A percentile compares a stretch with the other conserved stretches of the same genome.
phyloP scores from a whole-genome alignment of 257 asterid species.

The Rauvolfia tetraphylla region DNA sequence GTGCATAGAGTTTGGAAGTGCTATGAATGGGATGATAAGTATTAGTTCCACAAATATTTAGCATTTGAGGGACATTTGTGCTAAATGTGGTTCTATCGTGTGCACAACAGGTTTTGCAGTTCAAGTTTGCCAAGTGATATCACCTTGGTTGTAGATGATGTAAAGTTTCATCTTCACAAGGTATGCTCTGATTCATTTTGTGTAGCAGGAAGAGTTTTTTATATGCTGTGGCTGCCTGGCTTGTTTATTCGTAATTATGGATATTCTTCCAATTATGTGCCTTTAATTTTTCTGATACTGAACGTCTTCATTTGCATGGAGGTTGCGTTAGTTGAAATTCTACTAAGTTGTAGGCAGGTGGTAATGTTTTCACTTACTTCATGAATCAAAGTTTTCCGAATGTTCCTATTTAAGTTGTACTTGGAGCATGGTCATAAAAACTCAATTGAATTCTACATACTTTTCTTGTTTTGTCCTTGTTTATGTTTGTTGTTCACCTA shows the following conservation, averaged over 20 bases:
- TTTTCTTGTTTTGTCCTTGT: background rate
- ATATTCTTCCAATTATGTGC: background rate
- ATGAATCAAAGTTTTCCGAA: background rate
- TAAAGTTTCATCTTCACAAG: constrained; percentile 89
- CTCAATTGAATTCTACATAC: background rate
- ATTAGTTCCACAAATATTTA: constrained; percentile 8
- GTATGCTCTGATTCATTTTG: constrained; percentile 32
- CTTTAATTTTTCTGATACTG: background rate
- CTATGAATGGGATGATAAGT: background rate
- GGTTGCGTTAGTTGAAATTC: background rate
- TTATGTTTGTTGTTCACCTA: background rate
- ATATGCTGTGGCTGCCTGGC: constrained; percentile 2
- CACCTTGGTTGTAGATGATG: constrained; percentile 60
- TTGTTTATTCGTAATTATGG: background rate
- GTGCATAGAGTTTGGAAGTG: background rate
- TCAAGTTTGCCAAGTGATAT: constrained; percentile 75
- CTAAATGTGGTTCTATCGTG: constrained; percentile 20
- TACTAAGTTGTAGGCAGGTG: background rate
- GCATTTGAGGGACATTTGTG: constrained; percentile 1
- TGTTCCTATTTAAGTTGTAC: background rate
- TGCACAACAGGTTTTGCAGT: constrained; percentile 59
- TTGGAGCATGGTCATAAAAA: background rate
- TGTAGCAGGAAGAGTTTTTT: background rate
- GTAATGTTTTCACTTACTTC: background rate
- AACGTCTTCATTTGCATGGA: background rate